Evolutionary conservation across 176 grass and related monocot genomes (phyloP), one percentile per base, ranked within the genome.

Genomic region (Carex pumila): DNA sequence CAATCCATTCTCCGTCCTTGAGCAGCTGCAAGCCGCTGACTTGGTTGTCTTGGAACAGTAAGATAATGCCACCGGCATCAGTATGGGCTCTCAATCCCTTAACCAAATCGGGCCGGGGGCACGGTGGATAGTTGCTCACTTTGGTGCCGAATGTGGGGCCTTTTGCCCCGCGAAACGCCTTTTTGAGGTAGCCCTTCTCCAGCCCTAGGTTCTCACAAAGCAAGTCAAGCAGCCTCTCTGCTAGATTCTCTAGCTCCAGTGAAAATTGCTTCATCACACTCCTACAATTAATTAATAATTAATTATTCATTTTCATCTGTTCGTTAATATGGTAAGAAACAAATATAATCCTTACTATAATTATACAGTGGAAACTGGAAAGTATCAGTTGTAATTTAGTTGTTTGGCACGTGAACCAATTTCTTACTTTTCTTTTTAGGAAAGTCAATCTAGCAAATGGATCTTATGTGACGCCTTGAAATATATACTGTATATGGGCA

Each of bases 121-220:
- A 99, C 43, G 96, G 89, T 18, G 93, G 96, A 77, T 99, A 99
- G 88, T 82, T 94, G 87, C 88, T 89, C 22, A 99, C 91, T 89
- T 99, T 99, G 60, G 96, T 95, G 62, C 88, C 96, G 25, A 93
- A 92, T 21, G 86, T 93, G 11, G 93, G 96, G 2, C 66, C 55
- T 73, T 91, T 85, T 32, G 86, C 84, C 14, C 92, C 89, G 15
- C 60, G 37, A 84, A 94, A 94, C 7, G 89, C 89, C 8, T 67
- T 62, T 43, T 89, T 86, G 1, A 94, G 83, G 80, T 90, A 94
- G 3, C 89, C 84, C 22, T 83, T 82, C 25, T 90, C 89, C 6
- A 94, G 84, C 6, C 87, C 89, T 13, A 94, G 80, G 77, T 94
- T 94, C 83, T 94, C 89, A 82, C 90, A 91, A 31, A 94, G 87